These are phyloP conservation scores for Eucalyptus viminalis DNA, from an alignment of 345 rosid species.

Conservation along the genomic window DNA sequence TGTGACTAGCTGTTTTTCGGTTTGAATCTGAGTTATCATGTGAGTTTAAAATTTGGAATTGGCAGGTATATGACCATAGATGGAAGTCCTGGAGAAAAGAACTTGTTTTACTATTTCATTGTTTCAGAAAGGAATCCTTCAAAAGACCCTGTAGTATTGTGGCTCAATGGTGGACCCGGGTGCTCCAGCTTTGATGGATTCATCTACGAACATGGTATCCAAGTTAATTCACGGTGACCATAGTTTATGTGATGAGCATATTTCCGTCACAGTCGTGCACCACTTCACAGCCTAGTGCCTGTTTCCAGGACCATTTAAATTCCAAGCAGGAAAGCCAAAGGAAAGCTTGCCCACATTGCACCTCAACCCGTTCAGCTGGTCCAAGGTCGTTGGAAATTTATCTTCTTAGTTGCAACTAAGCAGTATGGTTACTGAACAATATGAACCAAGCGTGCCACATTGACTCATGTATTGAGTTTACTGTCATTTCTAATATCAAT, in stretches of 20 bases:
- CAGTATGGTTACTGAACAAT: background rate
- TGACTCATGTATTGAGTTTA: background rate
- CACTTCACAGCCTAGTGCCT: background rate
- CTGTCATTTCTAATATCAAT: background rate
- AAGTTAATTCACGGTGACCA: background rate
- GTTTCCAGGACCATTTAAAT: constrained; percentile 13
- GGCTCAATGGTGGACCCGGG: constrained; percentile 29
- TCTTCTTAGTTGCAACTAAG: background rate
- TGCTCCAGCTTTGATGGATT: constrained; percentile 25
- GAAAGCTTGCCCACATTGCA: constrained; percentile 2
- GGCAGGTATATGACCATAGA: constrained; percentile 21
- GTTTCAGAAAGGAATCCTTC: constrained; percentile 8
- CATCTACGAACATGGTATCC: constrained; percentile 18
- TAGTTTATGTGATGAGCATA: background rate
- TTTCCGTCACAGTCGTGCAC: background rate
- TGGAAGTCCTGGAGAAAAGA: constrained; percentile 4
- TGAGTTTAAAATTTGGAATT: background rate
- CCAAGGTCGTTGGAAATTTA: background rate
- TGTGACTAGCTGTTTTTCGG: background rate
- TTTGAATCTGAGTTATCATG: background rate
- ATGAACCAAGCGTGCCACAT: background rate
- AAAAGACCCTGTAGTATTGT: constrained; percentile 14
- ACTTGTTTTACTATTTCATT: constrained; percentile 21
- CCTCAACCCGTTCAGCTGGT: constrained; percentile 16
- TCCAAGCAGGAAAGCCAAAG: background rate